phyloP scores from a whole-genome alignment of 768 basidiomycete genomes.

The Dioszegia hungarica region DNA sequence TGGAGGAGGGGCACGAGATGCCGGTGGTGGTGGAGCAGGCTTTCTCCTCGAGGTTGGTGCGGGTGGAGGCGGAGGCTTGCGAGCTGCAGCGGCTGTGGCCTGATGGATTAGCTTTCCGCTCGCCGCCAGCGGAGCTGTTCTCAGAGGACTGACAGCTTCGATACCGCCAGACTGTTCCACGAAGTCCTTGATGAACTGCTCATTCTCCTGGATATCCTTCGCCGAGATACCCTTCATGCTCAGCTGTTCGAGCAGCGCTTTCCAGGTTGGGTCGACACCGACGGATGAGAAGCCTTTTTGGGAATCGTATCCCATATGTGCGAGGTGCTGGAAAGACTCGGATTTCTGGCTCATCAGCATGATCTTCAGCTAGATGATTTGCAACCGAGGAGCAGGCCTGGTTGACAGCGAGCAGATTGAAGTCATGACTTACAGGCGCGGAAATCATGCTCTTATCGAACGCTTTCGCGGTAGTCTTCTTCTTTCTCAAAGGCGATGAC shows the following conservation, averaged over 20 bases:
- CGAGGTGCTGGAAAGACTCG: slow-evolving; percentile 74
- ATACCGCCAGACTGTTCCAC: slow-evolving; percentile 57
- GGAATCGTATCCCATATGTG: slow-evolving; percentile 89
- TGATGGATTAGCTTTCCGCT: not conserved
- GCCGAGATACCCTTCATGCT: slow-evolving; percentile 61
- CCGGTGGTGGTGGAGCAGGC: slow-evolving; percentile 50
- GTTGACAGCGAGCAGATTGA: too few species aligned
- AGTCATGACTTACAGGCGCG: not conserved
- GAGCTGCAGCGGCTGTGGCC: slow-evolving; percentile 39
- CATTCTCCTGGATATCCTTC: slow-evolving; percentile 68
- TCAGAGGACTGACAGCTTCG: slow-evolving; percentile 32
- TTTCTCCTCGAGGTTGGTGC: slow-evolving; percentile 53
- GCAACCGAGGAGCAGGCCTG: too few species aligned
- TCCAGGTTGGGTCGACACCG: slow-evolving; percentile 89
- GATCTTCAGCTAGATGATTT: not conserved
- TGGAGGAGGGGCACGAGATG: slow-evolving; percentile 29
- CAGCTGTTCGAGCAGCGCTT: slow-evolving; percentile 63
- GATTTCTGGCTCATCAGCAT: slow-evolving; percentile 34
- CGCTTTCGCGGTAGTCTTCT: slow-evolving; percentile 2
- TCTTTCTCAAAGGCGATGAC: slow-evolving; percentile 3
- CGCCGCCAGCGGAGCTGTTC: too few species aligned
- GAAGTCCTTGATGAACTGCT: slow-evolving; percentile 84
- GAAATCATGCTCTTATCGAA: slow-evolving; percentile 9
- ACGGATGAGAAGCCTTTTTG: slow-evolving; percentile 79
- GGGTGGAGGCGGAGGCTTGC: slow-evolving; percentile 55